Percentiles rank a stretch among this genome's conserved stretches.
These are phyloP conservation scores for Pleurotus djamor DNA, from an alignment of 768 basidiomycete genomes.

Conservation along the genomic window DNA sequence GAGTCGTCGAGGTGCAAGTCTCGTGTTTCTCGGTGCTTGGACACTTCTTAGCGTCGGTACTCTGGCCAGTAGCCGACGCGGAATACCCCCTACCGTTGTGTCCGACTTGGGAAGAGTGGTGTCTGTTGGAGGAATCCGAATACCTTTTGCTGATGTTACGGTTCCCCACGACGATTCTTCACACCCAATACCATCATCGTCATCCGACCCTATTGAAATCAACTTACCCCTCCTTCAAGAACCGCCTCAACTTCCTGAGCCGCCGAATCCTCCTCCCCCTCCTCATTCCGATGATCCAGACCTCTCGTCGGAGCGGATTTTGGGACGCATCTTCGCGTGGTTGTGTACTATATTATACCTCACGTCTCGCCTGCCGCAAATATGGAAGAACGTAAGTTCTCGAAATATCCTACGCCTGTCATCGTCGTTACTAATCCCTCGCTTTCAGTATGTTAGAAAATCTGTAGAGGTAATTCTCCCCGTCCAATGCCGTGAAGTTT, in stretches of 20 bases:
- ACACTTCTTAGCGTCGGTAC: conserved; percentile 69
- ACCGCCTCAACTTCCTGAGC: conserved; percentile 3
- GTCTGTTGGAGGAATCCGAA: conserved; percentile 13
- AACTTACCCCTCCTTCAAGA: background rate
- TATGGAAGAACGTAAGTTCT: conserved; percentile 92
- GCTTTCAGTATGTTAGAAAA: conserved; percentile 73
- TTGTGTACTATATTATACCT: conserved; percentile 90
- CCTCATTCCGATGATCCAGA: conserved; percentile 19
- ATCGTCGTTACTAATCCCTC: conserved; percentile 2
- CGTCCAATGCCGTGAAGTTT: background rate
- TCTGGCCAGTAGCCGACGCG: conserved; percentile 29
- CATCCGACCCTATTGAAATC: background rate
- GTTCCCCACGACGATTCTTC: conserved; percentile 7
- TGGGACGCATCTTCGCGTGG: conserved; percentile 96
- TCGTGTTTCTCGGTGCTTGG: conserved; percentile 82
- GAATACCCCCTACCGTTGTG: conserved; percentile 21
- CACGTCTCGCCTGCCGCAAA: conserved; percentile 92
- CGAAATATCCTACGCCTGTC: background rate
- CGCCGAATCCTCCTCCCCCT: conserved; percentile 11
- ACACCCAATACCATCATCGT: background rate
- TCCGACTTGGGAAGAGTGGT: conserved; percentile 49
- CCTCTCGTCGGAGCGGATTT: conserved; percentile 49
- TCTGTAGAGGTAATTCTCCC: conserved; percentile 66
- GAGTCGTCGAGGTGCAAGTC: conserved; percentile 67
- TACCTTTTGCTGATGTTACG: conserved; percentile 12